Evolutionary conservation across 768 basidiomycete species (phyloP).

Genomic region (Mycena capillaripes): DNA sequence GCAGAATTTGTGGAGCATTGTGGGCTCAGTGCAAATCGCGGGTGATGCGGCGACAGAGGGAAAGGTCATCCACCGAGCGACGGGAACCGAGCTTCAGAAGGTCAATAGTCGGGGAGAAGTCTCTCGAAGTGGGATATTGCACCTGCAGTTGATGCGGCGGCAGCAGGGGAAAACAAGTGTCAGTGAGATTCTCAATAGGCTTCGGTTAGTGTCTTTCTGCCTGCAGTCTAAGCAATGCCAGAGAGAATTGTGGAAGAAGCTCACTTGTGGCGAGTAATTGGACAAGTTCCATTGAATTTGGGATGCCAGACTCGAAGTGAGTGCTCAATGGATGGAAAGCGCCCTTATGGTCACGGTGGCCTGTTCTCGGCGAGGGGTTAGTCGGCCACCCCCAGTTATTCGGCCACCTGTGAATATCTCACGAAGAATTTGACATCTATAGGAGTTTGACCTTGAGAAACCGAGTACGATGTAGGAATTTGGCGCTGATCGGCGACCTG

Average conservation of each 20-base stretch:
- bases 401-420: no score
- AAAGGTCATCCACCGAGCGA: no score
- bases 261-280: not conserved
- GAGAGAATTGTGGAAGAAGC: not conserved
- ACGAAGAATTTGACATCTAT: no score
- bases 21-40: not conserved
- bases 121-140: not conserved
- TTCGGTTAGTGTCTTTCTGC: not conserved
- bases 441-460: no score
- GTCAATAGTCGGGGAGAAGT: not conserved
- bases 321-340: not conserved
- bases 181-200: not conserved
- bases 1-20: no score
- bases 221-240: not conserved
- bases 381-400: no score
- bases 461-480: no score
- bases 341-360: no score
- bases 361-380: not conserved
- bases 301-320: not conserved
- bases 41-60: constrained; percentile 17
- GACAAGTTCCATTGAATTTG: constrained; percentile 4
- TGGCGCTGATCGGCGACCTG: no score
- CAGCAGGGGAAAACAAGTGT: not conserved
- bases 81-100: not conserved
- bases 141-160: not conserved